Percentiles rank a stretch among this genome's conserved stretches.
These are phyloP conservation scores for Calcarisporium arbuscula DNA, from an alignment of 2,329 filamentous ascomycete species.

Conservation along the genomic window DNA sequence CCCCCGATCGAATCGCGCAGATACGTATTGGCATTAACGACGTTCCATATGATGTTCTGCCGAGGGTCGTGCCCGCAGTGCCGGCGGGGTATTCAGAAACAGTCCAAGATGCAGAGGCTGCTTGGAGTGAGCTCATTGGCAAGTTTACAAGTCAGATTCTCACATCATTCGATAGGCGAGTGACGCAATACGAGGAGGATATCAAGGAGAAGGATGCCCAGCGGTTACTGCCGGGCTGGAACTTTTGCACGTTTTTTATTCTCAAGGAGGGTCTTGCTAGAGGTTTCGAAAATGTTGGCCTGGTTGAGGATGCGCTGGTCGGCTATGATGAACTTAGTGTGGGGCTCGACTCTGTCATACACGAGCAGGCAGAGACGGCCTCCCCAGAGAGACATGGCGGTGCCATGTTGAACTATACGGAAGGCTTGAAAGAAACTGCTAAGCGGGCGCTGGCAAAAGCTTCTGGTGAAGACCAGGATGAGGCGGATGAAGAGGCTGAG, in stretches of 20 bases:
- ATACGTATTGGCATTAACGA: slow-evolving; percentile 71
- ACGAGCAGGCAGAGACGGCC: slow-evolving; percentile 60
- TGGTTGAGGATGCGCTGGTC: slow-evolving; percentile 90
- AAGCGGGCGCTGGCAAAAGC: slow-evolving; percentile 41
- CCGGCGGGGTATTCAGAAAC: slow-evolving; percentile 62
- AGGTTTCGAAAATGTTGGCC: slow-evolving; percentile 91
- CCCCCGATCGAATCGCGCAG: slow-evolving; percentile 75
- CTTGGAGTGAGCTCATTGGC: slow-evolving; percentile 76
- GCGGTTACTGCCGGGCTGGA: slow-evolving; percentile 86
- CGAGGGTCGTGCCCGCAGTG: slow-evolving; percentile 56
- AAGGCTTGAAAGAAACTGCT: slow-evolving; percentile 60
- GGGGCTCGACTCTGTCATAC: slow-evolving; percentile 75
- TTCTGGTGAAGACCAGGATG: slow-evolving; percentile 22
- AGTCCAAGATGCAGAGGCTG: slow-evolving; percentile 69
- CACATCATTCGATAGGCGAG: slow-evolving; percentile 81
- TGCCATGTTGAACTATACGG: slow-evolving; percentile 64
- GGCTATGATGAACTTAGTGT: slow-evolving; percentile 92
- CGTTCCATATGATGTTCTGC: slow-evolving; percentile 58
- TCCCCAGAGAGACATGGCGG: slow-evolving; percentile 62
- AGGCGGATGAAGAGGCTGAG: slow-evolving; percentile 36
- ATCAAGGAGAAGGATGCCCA: slow-evolving; percentile 92
- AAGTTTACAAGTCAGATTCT: slow-evolving; percentile 87
- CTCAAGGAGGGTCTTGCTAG: slow-evolving; percentile 90
- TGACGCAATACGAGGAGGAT: slow-evolving; percentile 93
- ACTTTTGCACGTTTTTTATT: slow-evolving; percentile 98